Base-by-base conservation (phyloP, 208 protist genomes). In the Trypanosoma conorhini region DNA sequence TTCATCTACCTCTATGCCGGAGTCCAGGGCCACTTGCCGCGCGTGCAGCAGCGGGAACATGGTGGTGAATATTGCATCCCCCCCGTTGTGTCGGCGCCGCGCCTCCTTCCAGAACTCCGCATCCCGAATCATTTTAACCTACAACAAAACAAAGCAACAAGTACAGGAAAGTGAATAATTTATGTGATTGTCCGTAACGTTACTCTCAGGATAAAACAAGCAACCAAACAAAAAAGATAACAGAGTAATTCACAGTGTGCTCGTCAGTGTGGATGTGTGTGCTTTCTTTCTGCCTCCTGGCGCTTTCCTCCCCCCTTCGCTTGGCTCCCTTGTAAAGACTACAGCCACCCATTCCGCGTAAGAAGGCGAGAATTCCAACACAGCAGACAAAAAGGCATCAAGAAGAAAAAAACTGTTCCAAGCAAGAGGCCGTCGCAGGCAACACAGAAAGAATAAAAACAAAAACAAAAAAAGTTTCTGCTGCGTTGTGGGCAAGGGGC, bases 31-130 rank as follows among this genome's bases (percentile, higher is more conserved):
- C 17, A 67, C 22, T 63, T 93, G 86, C 13, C 88, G 77, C 10
- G 77, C 60, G 74, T 96, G 87, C 10, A 96, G 74, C 0, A 93
- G 72, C 19, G 80, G 67, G 10, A 93, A 72, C 77, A 96, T 82
- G 35, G 79, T 58, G 13, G 77, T 77, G 62, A 96, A 96, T 31
- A 96, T 84, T 42, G 63, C 63, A 30, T 96, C 83, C 0, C 91
- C 82, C 17, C 81, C 74, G 30, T 74, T 77, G 30, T 85, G 74
- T 40, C 76, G 68, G 46, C 86, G 86, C 56, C 91, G 79, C 26
- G 74, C 78, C 61, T 93, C 85, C 33, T 88, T 83, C 88, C 91
- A 96, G 62, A 96, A 96, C 64, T 96, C 87, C 1, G 85, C 86
- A 83, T 96, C 91, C 1, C 77, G 71, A 68, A 95, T 95, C 90